Evolutionary conservation across 2,329 filamentous ascomycete species (phyloP), one percentile per base, ranked within the genome.

Genomic region (Knufia fluminis): DNA sequence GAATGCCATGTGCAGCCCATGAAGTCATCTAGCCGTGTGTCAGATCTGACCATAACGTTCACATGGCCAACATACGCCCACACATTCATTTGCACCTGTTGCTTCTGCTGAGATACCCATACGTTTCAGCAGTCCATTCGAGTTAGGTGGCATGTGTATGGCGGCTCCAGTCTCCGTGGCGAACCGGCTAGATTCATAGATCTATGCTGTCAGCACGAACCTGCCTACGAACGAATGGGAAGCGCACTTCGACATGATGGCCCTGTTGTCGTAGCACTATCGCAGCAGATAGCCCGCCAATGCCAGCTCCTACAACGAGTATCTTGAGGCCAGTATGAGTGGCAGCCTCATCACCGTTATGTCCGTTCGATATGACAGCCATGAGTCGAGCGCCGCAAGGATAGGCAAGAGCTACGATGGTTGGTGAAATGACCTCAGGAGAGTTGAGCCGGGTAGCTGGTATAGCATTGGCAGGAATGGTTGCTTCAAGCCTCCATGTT

Each of bases 101-200:
- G 4, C n/a, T 10, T 24, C 22, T n/a, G 38, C 9, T 3, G 7
- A 10, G 22, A 59, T 61, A 7, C 50, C 59, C 54, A 57, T 56
- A 6, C 46, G 40, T 17, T 48, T 49, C 31, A 62, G 49, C 16
- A 62, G 54, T 16, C 56, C 55, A 17, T 50, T 55, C 1, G 59
- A 58, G 44, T 63, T 63, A 1, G 61, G 61, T 9, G 54, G 48
- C 14, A 62, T 50, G 22, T 60, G 51, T 9, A 62, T 55, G 1
- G 61, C 61, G 4, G 33, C 33, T 7, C 39, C 39, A 23, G 40
- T 33, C 39, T 55, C 53, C 45, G 67, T 73, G 14, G 73, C 72
- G 28, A 81, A 73, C 1, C 66, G 66, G 0, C 77, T 80, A 58
- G 78, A 72, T 55, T 82, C 78, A 44, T 71, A 75, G 0, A 80